Evolutionary conservation across 1,139 yeast species (phyloP).

Genomic region (Taphrina wiesneri): DNA sequence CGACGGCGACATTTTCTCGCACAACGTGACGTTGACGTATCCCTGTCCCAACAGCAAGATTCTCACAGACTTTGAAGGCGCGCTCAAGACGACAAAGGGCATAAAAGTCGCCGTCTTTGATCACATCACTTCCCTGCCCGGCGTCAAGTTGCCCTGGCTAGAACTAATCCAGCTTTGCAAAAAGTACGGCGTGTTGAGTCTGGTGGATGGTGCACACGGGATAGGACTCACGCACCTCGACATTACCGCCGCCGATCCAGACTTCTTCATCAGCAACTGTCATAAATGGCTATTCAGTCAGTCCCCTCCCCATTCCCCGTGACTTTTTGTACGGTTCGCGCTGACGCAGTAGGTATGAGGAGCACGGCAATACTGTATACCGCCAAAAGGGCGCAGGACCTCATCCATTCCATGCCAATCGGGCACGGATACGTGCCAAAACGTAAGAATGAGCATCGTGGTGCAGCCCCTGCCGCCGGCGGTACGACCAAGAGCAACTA

Average conservation of each 20-base stretch:
- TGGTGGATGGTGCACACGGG: constrained; percentile 74
- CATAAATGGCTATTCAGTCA: constrained; percentile 60
- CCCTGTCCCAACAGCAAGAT: constrained; percentile 57
- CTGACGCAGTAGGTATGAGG: constrained; percentile 58
- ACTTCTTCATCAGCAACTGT: constrained; percentile 62
- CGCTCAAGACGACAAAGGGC: constrained; percentile 42
- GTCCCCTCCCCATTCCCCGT: constrained; percentile 47
- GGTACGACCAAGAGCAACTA: constrained; percentile 13
- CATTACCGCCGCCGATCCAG: constrained; percentile 55
- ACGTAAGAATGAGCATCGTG: constrained; percentile 14
- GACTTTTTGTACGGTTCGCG: constrained; percentile 54
- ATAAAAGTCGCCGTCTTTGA: constrained; percentile 59
- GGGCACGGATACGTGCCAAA: constrained; percentile 51
- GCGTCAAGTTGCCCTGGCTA: constrained; percentile 60
- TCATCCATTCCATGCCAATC: constrained; percentile 61
- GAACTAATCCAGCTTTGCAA: constrained; percentile 54
- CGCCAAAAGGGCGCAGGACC: constrained; percentile 53
- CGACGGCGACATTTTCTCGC: constrained; percentile 51
- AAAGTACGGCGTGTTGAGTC: constrained; percentile 54
- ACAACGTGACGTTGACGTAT: constrained; percentile 51
- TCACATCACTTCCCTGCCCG: constrained; percentile 65
- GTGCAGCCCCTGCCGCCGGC: not conserved
- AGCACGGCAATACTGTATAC: constrained; percentile 65
- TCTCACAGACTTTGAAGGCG: constrained; percentile 49
- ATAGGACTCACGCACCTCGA: constrained; percentile 59